Evolutionary conservation across 1,284 basidiomycete genomes (phyloP).

Genomic region (Leucoagaricus sp.): DNA sequence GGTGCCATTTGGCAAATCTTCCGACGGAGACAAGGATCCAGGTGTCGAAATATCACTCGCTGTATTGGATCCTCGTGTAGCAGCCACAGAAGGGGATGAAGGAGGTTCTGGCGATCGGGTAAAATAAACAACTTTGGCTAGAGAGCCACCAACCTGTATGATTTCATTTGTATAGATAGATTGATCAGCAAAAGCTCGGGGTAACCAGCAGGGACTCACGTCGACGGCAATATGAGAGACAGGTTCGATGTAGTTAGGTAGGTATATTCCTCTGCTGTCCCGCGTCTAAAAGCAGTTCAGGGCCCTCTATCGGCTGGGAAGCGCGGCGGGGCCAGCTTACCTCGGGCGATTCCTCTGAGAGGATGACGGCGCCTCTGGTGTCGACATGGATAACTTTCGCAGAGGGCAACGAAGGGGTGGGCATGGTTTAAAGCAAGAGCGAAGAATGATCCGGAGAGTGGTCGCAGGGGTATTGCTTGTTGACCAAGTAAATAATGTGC

Average conservation of each 20-base stretch:
- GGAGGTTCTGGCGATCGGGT: constrained; percentile 86
- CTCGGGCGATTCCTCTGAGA: constrained; percentile 91
- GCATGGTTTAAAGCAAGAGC: constrained; percentile 8
- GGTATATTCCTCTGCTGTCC: constrained; percentile 92
- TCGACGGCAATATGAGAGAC: constrained; percentile 97
- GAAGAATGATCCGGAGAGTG: not conserved
- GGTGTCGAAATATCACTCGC: constrained; percentile 51
- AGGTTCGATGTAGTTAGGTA: constrained; percentile 94
- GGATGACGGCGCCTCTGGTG: constrained; percentile 85
- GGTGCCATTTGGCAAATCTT: constrained; percentile 27
- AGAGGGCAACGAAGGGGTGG: constrained; percentile 59
- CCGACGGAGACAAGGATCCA: constrained; percentile 48
- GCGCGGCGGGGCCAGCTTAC: constrained; percentile 49
- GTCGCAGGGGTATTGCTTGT: not conserved
- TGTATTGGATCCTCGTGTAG: constrained; percentile 54
- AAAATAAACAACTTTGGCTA: constrained; percentile 99
- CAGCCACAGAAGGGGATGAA: constrained; percentile 63
- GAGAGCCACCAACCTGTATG: constrained; percentile 88
- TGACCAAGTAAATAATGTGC: constrained; percentile 8
- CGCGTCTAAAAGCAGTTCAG: constrained; percentile 61
- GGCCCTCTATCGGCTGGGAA: not conserved
- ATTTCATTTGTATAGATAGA: constrained; percentile 1
- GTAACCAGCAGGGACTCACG: constrained; percentile 53
- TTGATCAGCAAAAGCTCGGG: constrained; percentile 12
- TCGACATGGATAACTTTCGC: constrained; percentile 83